Conservation (phyloP, 2,329 filamentous ascomycete genomes). For the Diaporthe ilicicola region DNA sequence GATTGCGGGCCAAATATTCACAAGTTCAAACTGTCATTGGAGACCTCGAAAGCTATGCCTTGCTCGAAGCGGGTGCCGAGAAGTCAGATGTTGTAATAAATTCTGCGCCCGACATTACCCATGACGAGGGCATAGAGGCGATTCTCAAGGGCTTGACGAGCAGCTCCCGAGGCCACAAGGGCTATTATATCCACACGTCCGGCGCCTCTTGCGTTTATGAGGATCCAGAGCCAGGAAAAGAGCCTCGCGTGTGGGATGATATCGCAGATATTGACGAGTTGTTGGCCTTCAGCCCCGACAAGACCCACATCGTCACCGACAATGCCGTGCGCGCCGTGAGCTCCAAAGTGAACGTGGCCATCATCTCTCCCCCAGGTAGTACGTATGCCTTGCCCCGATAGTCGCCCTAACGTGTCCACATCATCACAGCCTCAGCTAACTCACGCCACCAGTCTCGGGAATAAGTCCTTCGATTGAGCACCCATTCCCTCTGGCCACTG, state of each 20-base stretch:
- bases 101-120: conserved; percentile 30
- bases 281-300: conserved; percentile 8
- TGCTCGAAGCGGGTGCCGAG: conserved; percentile 11
- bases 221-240: conserved; percentile 6
- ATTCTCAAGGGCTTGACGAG: conserved; percentile 24
- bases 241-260: conserved; percentile 33
- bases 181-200: conserved; percentile 35
- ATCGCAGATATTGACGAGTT: conserved; percentile 33
- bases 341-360: conserved; percentile 32
- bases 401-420: no score
- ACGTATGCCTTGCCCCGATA: not conserved
- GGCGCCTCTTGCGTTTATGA: conserved; percentile 23
- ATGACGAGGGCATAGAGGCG: conserved; percentile 29
- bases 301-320: conserved; percentile 32
- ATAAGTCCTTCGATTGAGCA: conserved; percentile 23
- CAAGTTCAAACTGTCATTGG: conserved; percentile 29
- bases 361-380: conserved; percentile 26
- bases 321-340: conserved; percentile 1
- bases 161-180: conserved; percentile 13
- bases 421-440: not conserved
- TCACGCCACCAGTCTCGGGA: not conserved
- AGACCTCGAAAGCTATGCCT: not conserved
- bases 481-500: conserved; percentile 23
- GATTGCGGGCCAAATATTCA: conserved; percentile 27
- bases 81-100: conserved; percentile 34